Base-by-base conservation (phyloP, 768 basidiomycete species). In the Sistotremastrum niveocremeum region DNA sequence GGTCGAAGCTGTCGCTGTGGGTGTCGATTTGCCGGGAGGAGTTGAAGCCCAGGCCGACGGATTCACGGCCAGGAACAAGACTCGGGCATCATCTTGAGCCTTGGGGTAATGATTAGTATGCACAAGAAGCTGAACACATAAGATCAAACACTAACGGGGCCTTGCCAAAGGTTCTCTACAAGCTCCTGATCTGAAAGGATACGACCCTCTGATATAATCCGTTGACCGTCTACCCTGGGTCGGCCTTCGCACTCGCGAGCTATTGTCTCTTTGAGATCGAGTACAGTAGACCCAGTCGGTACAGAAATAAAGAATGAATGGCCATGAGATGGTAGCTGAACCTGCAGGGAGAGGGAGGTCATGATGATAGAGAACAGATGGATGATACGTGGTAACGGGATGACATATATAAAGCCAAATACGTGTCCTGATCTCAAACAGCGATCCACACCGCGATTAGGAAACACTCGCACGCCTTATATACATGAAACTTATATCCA, bases 51-150 rank as follows among this genome's bases (percentile, higher is more conserved):
- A 88, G 45, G 80, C 80, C 30, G 80, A 81, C 28, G 82, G 80
- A 56, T 81, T 79, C n/a, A 88, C 84, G 9, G 83, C 79, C 20
- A 88, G 68, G 61, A 86, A 85, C 38, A 87, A 65, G 46, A 77
- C 68, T 38, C 72, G 73, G 29, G 74, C 69, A 44, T 80, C 79
- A 46, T 73, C 71, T 37, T 64, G 60, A 39, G 65, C 63, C 83
- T 10, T 20, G 41, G 38, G 39, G 44, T 9, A 12, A 28, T 20
- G 5, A 12, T 3, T n/a, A 12, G 2, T 9, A 48, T 34, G 46
- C 45, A 49, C 51, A 34, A 41, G 42, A 37, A 49, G 42, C 29
- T 48, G 29, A 40, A 10, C 34, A n/a, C 6, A 42, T 42, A 31
- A 36, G 29, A 38, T 28, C 32, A 42, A 40, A 48, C 34, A 54